A percentile compares a stretch with the other conserved stretches of the same genome.
These are phyloP conservation scores for Ascosphaera apis DNA, from an alignment of 2,329 filamentous ascomycete genomes.

Conservation along the genomic window DNA sequence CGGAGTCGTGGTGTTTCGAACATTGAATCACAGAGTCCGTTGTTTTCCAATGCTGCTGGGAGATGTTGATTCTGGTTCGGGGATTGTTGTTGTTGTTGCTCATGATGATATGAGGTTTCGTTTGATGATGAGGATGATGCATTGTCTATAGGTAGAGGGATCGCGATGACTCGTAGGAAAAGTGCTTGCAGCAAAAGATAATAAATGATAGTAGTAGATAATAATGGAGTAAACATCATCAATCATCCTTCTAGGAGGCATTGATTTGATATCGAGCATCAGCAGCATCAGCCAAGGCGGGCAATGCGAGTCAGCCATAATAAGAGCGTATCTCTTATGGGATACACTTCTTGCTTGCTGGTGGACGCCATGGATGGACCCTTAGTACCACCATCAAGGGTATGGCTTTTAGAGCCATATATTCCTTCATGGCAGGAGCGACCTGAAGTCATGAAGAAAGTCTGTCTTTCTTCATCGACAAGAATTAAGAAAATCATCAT, in stretches of 20 bases:
- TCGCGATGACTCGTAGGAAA: not conserved
- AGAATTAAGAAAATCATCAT: not conserved
- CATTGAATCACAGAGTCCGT: not conserved
- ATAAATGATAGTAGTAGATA: not conserved
- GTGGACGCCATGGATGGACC: too few species aligned
- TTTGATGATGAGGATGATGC: not conserved
- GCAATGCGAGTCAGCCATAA: too few species aligned
- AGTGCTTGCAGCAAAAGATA: not conserved
- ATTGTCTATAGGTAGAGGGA: not conserved
- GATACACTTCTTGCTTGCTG: too few species aligned
- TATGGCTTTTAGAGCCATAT: too few species aligned
- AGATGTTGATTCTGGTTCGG: too few species aligned
- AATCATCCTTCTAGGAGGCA: too few species aligned
- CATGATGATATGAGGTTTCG: not conserved
- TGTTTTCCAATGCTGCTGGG: not conserved
- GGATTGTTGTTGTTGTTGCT: too few species aligned
- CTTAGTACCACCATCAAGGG: too few species aligned
- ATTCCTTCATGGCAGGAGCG: not conserved
- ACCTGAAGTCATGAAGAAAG: not conserved
- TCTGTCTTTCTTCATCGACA: not conserved
- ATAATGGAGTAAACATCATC: not conserved
- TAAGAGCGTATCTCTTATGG: too few species aligned
- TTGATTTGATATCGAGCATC: too few species aligned
- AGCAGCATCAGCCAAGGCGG: too few species aligned
- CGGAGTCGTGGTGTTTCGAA: not conserved